Base-by-base conservation (phyloP, 164 flowering plant genomes). In the Annona squamosa region DNA sequence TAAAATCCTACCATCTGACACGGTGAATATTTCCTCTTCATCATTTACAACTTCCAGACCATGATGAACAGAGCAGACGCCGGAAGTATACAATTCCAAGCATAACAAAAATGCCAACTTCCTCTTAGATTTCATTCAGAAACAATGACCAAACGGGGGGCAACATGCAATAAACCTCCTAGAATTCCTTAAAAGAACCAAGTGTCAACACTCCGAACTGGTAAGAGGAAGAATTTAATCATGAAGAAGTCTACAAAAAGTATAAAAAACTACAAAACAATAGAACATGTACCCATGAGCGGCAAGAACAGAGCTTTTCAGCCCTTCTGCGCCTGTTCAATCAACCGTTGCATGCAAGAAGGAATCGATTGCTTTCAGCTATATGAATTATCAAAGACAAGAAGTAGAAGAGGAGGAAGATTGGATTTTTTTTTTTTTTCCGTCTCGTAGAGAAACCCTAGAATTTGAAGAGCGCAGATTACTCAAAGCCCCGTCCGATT, bases 401-500 rank as follows among this genome's bases (percentile, higher is more conserved):
- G 37, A 26, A 63, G 66, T 63, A 18, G 43, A 66, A 12, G 12
- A 4, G 5, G 45, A 65, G 12, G 63, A 63, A 63, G 18, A 66
- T 37, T 16, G 68, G 43, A 26, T 26, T 26, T 37, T 41, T 41
- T 42, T 26, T 26, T 37, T 41, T 41, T 42, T 43, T 41, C 17
- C 68, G 43, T 66, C 68, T 66, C 46, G 43, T 41, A 65, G 16
- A 2, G 68, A 66, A 66, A 66, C n/a, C 68, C 17, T 41, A 66
- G 68, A 13, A 66, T 37, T 66, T 13, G 46, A 41, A 5, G 26
- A 63, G 66, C 42, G 12, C 12, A 4, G 26, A 42, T 4, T 7
- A 63, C 26, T 63, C 6, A n/a, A 46, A 6, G 9, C 43, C 2
- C 9, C 46, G 45, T 12, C 41, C 37, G 46, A 41, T 12, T 3